These are phyloP conservation scores for Botrytis hyacinthi DNA, from an alignment of 2,329 filamentous ascomycete genomes.

Conservation along the genomic window DNA sequence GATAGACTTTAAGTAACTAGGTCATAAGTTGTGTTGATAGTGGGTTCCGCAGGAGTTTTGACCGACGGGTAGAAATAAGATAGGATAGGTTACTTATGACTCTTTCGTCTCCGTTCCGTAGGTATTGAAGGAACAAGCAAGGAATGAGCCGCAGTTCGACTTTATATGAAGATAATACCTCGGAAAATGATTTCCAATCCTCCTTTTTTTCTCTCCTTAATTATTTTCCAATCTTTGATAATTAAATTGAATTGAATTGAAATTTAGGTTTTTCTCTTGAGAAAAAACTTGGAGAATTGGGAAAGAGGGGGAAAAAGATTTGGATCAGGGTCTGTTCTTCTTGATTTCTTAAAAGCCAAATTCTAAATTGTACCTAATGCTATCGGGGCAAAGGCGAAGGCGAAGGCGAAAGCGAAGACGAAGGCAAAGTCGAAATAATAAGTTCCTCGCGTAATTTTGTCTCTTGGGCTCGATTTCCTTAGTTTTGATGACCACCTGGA, in stretches of 20 bases:
- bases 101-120: neutral
- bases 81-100: neutral
- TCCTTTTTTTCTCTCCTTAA: neutral
- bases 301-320: neutral
- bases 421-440: slow-evolving; percentile 1
- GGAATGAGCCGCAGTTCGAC: slow-evolving; percentile 15
- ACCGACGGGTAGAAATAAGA: slow-evolving; percentile 4
- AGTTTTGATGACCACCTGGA: neutral
- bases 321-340: neutral
- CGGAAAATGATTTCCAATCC: neutral
- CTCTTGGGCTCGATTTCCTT: neutral
- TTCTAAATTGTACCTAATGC: slow-evolving; percentile 3
- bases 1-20: neutral
- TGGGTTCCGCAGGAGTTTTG: slow-evolving; percentile 1
- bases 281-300: neutral
- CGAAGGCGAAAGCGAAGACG: neutral
- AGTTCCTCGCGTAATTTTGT: slow-evolving; percentile 13
- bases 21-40: neutral
- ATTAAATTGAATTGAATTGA: neutral
- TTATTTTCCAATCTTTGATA: neutral
- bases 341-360: slow-evolving; percentile 8
- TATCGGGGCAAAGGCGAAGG: neutral
- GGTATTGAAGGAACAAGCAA: slow-evolving; percentile 6
- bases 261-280: neutral
- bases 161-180: neutral